Percentiles rank a stretch among this genome's conserved stretches.
Conservation (phyloP, 306 rosid genomes). For the Senna tora region DNA sequence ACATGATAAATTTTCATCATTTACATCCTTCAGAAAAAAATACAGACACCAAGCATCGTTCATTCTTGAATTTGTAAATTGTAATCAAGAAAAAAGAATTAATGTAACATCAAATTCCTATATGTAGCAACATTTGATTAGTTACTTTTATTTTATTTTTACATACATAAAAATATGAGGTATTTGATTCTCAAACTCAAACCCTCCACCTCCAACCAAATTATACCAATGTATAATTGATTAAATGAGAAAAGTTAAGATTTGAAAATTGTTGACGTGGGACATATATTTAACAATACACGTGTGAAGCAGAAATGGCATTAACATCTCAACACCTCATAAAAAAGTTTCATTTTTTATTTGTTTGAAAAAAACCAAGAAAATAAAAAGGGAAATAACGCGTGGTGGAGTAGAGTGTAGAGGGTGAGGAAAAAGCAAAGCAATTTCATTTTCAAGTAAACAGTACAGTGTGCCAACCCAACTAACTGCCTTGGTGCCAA, state of each 20-base stretch:
- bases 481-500: slow-evolving; percentile 45
- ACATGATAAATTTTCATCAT: background rate
- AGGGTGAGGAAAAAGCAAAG: slow-evolving; percentile 32
- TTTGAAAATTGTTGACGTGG: background rate
- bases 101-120: background rate
- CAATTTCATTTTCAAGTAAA: slow-evolving; percentile 40
- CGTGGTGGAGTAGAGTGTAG: slow-evolving; percentile 33
- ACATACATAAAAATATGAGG: too few relatives aligned
- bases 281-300: background rate
- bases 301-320: background rate
- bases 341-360: background rate
- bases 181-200: too few relatives aligned
- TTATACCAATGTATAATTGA: too few relatives aligned
- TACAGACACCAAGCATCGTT: background rate
- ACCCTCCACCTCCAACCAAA: too few relatives aligned
- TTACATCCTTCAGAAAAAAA: background rate
- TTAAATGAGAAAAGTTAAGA: background rate
- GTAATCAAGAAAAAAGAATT: too few relatives aligned
- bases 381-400: background rate
- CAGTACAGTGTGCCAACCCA: slow-evolving; percentile 40
- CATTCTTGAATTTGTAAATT: too few relatives aligned
- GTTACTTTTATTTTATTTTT: too few relatives aligned
- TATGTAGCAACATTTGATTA: too few relatives aligned
- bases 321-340: background rate
- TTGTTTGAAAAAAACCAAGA: too few relatives aligned